Percentiles rank a stretch among this genome's conserved stretches.
Evolutionary conservation across 257 asterid genomes (phyloP).

Genomic region (Salvia rosmarinus): DNA sequence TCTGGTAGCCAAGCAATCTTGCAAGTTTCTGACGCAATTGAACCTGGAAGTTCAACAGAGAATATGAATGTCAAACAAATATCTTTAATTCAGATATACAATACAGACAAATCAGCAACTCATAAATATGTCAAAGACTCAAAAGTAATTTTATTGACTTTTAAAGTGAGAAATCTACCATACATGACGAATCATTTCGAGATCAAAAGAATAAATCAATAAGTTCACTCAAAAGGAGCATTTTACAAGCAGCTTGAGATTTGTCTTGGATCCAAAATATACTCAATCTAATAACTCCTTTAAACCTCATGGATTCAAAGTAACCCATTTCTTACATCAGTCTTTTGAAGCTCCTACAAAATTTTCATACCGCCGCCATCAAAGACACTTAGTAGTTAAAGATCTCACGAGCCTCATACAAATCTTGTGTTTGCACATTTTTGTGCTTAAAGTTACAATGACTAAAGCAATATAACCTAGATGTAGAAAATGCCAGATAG

Average conservation of each 20-base stretch:
- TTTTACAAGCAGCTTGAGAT: not conserved
- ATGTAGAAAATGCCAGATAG: too few relatives aligned
- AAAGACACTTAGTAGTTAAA: not conserved
- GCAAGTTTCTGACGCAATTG: slow-evolving; percentile 84
- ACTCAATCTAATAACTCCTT: slow-evolving; percentile 2
- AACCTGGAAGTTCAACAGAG: slow-evolving; percentile 57
- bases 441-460: slow-evolving; percentile 7
- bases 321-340: slow-evolving; percentile 4
- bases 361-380: slow-evolving; percentile 1
- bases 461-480: not conserved
- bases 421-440: not conserved
- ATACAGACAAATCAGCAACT: slow-evolving; percentile 1
- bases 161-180: not conserved
- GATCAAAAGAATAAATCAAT: not conserved
- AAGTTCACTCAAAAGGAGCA: not conserved
- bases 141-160: not conserved
- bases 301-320: not conserved
- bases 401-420: slow-evolving; percentile 21
- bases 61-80: slow-evolving; percentile 20
- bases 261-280: not conserved
- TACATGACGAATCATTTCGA: not conserved
- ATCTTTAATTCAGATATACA: slow-evolving; percentile 2
- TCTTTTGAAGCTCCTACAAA: slow-evolving; percentile 15
- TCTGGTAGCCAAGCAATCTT: slow-evolving; percentile 85
- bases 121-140: slow-evolving; percentile 6